Base-by-base conservation (phyloP, 495 filamentous ascomycete species). In the Cairneyella variabilis region DNA sequence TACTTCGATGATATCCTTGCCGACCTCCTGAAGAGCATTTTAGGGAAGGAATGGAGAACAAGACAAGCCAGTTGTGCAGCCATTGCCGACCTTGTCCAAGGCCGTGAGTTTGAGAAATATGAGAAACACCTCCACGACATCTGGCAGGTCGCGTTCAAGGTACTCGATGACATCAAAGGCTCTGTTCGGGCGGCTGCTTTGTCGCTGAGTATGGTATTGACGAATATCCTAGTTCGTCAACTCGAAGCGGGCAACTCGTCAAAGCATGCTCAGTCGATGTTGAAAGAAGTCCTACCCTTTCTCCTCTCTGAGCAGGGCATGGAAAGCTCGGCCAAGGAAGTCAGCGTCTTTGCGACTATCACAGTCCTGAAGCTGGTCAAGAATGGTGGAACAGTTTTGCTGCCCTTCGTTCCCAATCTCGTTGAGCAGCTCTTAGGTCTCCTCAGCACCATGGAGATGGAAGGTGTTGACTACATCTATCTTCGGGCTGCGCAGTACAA, bases 111-210 rank as follows among this genome's bases (percentile, higher is more conserved):
- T 22, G 78, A 82, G 23, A 86, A 83, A 64, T 97, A 95, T 62
- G 83, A 91, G 57, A 78, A 80, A 37, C 92, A 96, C 59, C 81
- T 96, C 41, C 79, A 83, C 49, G 78, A 90, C 30, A 92, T 97
- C 52, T 96, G 91, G 83, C 73, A 77, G 7, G 78, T 84, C 21
- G 82, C 87, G 2, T 88, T 97, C 69, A 92, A 88, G 59, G 86
- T 90, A 4, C 66, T 96, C 12, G 93, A 98, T 66, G 93, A 98
- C 66, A 93, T 96, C 59, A 98, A 98, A 68, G 85, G 84, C 21
- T 89, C 87, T 8, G 93, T 97, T 11, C 81, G 93, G 36, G 71
- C 73, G 21, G 88, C 91, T 0, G 93, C 93, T 16, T 70, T 89
- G 41, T 83, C 84, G 40, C 78, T 98, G 2, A 92, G 90, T 53